Percentiles rank a stretch among this genome's conserved stretches.
Conservation (phyloP, 176 grass and related monocot species). For the Panicum miliaceum region DNA sequence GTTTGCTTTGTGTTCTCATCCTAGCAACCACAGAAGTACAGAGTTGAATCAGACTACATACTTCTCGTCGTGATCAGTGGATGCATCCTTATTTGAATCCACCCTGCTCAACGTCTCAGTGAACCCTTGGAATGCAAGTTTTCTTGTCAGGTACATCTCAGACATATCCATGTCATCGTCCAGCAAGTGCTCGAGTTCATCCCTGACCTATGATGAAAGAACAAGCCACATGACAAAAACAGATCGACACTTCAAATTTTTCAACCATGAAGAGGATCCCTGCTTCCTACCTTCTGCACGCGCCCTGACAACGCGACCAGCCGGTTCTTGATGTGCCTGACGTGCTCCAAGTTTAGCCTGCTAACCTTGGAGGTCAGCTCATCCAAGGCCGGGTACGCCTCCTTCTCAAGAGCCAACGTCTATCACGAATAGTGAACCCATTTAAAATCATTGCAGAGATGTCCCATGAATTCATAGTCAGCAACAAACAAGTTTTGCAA, state of each 20-base stretch:
- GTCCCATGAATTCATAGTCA: not conserved
- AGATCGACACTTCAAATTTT: not conserved
- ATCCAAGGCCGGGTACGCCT: conserved; percentile 77
- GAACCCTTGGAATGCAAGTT: conserved; percentile 46
- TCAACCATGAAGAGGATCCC: not conserved
- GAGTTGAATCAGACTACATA: conserved; percentile 1
- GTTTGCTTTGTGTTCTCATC: not conserved
- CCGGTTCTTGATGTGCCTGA: conserved; percentile 81
- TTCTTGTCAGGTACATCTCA: conserved; percentile 68
- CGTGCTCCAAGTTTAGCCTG: conserved; percentile 77
- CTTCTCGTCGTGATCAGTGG: conserved; percentile 27
- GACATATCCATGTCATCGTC: conserved; percentile 67
- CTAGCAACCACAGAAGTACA: not conserved
- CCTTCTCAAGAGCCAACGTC: conserved; percentile 65
- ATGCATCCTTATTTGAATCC: conserved; percentile 38
- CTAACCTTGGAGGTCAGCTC: conserved; percentile 85
- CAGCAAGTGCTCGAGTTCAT: conserved; percentile 72
- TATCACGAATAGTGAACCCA: conserved; percentile 24
- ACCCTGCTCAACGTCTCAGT: conserved; percentile 32
- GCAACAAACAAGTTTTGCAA: not conserved
- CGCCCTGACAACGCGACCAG: conserved; percentile 68
- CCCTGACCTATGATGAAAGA: conserved; percentile 48
- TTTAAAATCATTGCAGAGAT: not conserved
- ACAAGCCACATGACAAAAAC: not conserved
- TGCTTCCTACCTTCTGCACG: conserved; percentile 67